A percentile compares a stretch with the other conserved stretches of the same genome.
Conservation (phyloP, 179 eudicot genomes). For the Silene noctiflora region DNA sequence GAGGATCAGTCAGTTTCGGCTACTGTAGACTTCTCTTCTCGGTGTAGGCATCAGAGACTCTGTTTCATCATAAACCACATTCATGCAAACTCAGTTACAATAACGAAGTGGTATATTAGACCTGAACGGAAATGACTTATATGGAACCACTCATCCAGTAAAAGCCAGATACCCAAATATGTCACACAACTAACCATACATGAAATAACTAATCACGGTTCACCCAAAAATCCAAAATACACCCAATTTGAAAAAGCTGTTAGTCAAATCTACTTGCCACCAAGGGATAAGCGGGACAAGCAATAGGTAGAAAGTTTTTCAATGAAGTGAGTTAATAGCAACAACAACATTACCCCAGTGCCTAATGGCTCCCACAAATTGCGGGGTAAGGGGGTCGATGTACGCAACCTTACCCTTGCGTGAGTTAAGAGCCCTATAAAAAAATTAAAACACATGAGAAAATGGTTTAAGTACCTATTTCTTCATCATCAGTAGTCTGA, state of each 20-base stretch:
- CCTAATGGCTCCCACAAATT: too few species aligned
- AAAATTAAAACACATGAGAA: neutral
- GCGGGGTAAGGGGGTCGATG: too few species aligned
- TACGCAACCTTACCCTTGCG: too few species aligned
- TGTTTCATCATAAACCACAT: slow-evolving; percentile 30
- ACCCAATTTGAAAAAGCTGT: neutral
- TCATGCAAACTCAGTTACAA: neutral
- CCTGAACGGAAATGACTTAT: neutral
- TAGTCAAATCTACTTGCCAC: neutral
- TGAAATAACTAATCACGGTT: neutral
- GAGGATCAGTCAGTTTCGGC: slow-evolving; percentile 28
- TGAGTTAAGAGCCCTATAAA: neutral
- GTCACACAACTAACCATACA: neutral
- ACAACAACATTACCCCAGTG: too few species aligned
- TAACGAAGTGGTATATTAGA: neutral
- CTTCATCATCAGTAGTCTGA: slow-evolving; percentile 75
- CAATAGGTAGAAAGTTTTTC: slow-evolving; percentile 1
- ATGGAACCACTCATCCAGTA: neutral
- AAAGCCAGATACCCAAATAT: neutral
- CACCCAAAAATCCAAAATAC: neutral
- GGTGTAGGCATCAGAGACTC: slow-evolving; percentile 43
- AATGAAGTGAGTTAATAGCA: neutral
- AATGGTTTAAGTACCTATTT: slow-evolving; percentile 34
- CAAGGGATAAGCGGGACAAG: neutral
- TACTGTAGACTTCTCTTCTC: slow-evolving; percentile 45